Percentiles rank a stretch among this genome's conserved stretches.
Conservation (phyloP, 768 basidiomycete species). For the Phylloporus sp. region DNA sequence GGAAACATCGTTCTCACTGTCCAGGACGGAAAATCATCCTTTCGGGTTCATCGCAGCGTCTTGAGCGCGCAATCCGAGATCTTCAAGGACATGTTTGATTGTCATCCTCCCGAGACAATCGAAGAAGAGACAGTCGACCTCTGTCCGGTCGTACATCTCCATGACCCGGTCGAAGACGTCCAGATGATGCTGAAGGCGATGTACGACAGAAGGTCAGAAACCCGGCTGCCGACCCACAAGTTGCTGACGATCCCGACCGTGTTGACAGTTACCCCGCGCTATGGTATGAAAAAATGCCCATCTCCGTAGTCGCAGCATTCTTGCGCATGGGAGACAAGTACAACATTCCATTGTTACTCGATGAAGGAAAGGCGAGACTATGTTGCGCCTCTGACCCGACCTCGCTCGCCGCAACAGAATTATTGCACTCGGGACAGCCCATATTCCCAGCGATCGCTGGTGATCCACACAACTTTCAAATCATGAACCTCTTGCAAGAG, state of each 20-base stretch:
- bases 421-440: rapidly evolving
- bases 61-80: conserved; percentile 24
- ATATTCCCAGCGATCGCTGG: neutral
- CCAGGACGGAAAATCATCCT: conserved; percentile 21
- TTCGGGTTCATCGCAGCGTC: conserved; percentile 29
- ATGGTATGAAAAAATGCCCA: neutral
- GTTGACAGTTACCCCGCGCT: conserved; percentile 1
- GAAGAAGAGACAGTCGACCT: conserved; percentile 9
- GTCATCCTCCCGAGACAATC: neutral
- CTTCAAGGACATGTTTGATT: conserved; percentile 27
- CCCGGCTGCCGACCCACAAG: no score
- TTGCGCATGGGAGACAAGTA: conserved; percentile 20
- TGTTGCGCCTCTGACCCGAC: neutral
- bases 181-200: conserved; percentile 13
- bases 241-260: neutral
- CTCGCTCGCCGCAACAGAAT: no score
- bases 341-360: conserved; percentile 1
- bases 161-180: conserved; percentile 11
- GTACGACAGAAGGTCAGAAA: conserved; percentile 14
- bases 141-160: conserved; percentile 18
- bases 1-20: conserved; percentile 26
- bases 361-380: conserved; percentile 9
- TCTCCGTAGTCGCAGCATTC: conserved; percentile 3
- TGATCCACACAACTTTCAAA: conserved; percentile 15
- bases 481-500: conserved; percentile 14